Conservation (phyloP, 345 rosid species). For the Lagerstroemia speciosa region DNA sequence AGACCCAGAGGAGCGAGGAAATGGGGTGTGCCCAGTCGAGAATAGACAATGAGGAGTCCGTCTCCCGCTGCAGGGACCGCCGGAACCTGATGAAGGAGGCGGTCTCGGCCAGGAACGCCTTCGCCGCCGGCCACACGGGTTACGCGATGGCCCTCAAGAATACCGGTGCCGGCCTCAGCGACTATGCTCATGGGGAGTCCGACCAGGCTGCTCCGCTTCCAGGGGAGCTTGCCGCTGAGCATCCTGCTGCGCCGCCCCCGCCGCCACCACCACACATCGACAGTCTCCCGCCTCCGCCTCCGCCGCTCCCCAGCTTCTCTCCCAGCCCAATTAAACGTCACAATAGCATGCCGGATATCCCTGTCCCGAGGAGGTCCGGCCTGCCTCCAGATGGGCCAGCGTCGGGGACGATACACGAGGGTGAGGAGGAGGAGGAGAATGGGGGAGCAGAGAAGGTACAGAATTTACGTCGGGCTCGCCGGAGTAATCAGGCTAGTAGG, state of each 20-base stretch:
- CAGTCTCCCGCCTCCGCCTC: conserved; percentile 64
- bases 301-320: conserved; percentile 67
- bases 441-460: conserved; percentile 45
- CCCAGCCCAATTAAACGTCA: conserved; percentile 76
- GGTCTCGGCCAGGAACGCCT: conserved; percentile 65
- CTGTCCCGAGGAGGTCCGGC: conserved; percentile 4
- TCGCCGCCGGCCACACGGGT: conserved; percentile 76
- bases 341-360: conserved; percentile 47
- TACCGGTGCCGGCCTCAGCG: conserved; percentile 85
- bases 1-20: neutral
- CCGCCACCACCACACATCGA: conserved; percentile 48
- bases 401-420: conserved; percentile 33
- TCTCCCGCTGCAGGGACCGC: conserved; percentile 74
- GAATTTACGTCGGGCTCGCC: conserved; percentile 8
- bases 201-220: conserved; percentile 22
- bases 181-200: conserved; percentile 79
- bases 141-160: conserved; percentile 66
- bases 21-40: conserved; percentile 96
- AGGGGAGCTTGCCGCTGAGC: conserved; percentile 25
- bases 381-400: conserved; percentile 17
- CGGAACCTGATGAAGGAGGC: conserved; percentile 76
- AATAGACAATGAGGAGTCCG: conserved; percentile 81
- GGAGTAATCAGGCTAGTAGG: conserved; percentile 12
- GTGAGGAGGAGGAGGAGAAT: conserved; percentile 37
- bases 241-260: conserved; percentile 49